Evolutionary conservation across 2,329 filamentous ascomycete species (phyloP).

Genomic region (Colletotrichum sojae): DNA sequence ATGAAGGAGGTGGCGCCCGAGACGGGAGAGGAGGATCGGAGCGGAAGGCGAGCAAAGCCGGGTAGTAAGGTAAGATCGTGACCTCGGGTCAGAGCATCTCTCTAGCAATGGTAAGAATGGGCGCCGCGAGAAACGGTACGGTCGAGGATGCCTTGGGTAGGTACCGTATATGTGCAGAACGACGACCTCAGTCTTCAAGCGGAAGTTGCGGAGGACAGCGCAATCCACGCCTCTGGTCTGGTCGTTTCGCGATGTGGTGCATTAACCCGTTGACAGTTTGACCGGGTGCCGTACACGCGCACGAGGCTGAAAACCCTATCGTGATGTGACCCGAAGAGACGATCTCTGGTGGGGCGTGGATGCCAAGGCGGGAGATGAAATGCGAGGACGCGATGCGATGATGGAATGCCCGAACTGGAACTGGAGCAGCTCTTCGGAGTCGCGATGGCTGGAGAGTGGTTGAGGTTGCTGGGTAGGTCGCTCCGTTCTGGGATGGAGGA

Average conservation of each 20-base stretch:
- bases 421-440: background rate
- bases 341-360: slow-evolving; percentile 37
- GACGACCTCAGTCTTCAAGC: background rate
- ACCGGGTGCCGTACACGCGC: slow-evolving; percentile 14
- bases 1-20: slow-evolving; percentile 9
- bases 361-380: slow-evolving; percentile 29
- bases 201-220: slow-evolving; percentile 13
- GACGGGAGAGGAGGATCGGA: slow-evolving; percentile 10
- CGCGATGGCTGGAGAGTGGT: background rate
- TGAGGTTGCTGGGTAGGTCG: too few species aligned
- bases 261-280: slow-evolving; percentile 21
- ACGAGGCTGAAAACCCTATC: slow-evolving; percentile 35
- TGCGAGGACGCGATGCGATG: background rate
- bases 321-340: slow-evolving; percentile 23
- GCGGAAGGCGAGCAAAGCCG: slow-evolving; percentile 16
- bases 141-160: too few species aligned
- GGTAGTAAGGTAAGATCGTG: background rate
- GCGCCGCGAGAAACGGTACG: slow-evolving; percentile 2
- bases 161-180: too few species aligned
- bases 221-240: slow-evolving; percentile 35
- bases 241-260: slow-evolving; percentile 23
- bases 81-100: slow-evolving; percentile 37
- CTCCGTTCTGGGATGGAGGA: background rate
- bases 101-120: background rate
- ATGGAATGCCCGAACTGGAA: background rate